Conservation (phyloP, 75 land plant species). For the Isoetes taiwanensis region DNA sequence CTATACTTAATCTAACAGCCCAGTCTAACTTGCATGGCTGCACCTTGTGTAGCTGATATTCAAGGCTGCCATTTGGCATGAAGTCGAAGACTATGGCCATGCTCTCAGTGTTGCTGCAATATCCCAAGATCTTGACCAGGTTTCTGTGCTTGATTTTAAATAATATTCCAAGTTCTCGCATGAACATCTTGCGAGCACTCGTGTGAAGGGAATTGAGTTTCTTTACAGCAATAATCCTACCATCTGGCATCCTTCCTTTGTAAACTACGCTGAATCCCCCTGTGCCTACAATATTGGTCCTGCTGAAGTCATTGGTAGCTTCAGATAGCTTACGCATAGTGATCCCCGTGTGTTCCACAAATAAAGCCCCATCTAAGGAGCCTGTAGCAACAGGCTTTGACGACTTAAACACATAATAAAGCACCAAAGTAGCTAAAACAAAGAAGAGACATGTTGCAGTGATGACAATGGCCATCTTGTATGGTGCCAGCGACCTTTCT, state of each 20-base stretch:
- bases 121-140: background rate
- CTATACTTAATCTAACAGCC: constrained; percentile 5
- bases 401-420: background rate
- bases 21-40: background rate
- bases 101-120: background rate
- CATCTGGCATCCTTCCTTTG: background rate
- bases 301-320: background rate
- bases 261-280: background rate
- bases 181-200: background rate
- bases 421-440: background rate
- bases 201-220: background rate
- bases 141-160: background rate
- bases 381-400: background rate
- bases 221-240: background rate
- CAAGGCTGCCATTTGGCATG: constrained; percentile 19
- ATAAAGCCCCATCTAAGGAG: background rate
- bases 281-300: background rate
- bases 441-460: background rate
- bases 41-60: background rate
- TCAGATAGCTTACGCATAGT: background rate
- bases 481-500: background rate
- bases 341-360: background rate
- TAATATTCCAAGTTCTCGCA: background rate
- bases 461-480: background rate
- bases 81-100: constrained; percentile 5